Percentiles rank a stretch among this genome's conserved stretches.
Conservation (phyloP, 345 rosid genomes). For the Carallia brachiata region DNA sequence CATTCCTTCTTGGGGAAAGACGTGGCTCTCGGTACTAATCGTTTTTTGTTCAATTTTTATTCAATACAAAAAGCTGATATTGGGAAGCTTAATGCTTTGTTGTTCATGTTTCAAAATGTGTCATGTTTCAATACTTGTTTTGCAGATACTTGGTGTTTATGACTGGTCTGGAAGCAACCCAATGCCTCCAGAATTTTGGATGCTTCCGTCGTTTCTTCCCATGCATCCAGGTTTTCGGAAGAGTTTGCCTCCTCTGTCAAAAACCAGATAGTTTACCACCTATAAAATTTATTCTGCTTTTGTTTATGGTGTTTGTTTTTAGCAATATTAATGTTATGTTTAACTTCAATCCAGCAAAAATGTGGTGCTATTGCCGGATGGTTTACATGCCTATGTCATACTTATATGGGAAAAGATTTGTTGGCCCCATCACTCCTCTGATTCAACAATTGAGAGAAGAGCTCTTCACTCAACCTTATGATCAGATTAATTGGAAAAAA, state of each 20-base stretch:
- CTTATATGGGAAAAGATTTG: conserved; percentile 24
- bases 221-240: conserved; percentile 11
- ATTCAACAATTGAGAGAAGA: conserved; percentile 18
- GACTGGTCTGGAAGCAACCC: conserved; percentile 25
- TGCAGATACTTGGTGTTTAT: conserved; percentile 21
- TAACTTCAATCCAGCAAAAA: conserved; percentile 16
- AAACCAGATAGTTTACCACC: no score
- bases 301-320: not conserved
- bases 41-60: not conserved
- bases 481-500: conserved; percentile 13
- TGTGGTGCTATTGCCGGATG: conserved; percentile 25
- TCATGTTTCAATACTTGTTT: no score
- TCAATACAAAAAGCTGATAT: no score
- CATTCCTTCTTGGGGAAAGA: conserved; percentile 32
- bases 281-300: not conserved
- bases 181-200: conserved; percentile 33
- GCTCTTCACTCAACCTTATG: conserved; percentile 12
- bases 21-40: conserved; percentile 26
- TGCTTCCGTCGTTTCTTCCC: conserved; percentile 14
- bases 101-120: no score
- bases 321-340: not conserved
- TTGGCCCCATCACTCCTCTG: conserved; percentile 23
- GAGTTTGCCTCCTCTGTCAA: no score
- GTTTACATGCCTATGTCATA: conserved; percentile 33
- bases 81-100: not conserved